phyloP scores from a whole-genome alignment of 202 grass and related monocot genomes.

The Miscanthus sacchariflorus region DNA sequence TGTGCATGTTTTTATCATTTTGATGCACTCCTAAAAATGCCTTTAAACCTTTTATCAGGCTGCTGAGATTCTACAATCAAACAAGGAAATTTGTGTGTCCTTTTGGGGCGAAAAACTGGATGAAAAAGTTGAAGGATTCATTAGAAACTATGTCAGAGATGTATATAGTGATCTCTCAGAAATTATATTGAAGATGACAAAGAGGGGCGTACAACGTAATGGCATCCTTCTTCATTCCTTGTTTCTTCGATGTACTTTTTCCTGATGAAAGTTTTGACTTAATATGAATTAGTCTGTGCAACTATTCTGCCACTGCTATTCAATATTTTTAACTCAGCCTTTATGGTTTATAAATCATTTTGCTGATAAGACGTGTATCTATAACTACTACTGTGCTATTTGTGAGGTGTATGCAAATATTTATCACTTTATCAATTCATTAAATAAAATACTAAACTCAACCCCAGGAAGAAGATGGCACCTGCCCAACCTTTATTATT shows the following conservation, averaged over 20 bases:
- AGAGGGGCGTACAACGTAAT: constrained; percentile 39
- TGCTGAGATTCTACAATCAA: constrained; percentile 65
- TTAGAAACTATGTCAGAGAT: constrained; percentile 63
- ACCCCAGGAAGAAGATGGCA: neutral
- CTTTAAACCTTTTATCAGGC: constrained; percentile 62
- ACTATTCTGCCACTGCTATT: neutral
- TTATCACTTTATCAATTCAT: constrained; percentile 1
- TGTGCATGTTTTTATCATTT: constrained; percentile 19
- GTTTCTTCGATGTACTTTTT: constrained; percentile 1
- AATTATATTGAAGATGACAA: constrained; percentile 32
- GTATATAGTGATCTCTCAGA: constrained; percentile 52
- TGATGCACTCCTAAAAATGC: constrained; percentile 27
- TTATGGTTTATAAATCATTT: neutral
- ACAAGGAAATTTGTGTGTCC: constrained; percentile 51
- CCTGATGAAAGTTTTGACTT: constrained; percentile 27
- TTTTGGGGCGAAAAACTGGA: constrained; percentile 70
- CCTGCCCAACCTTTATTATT: neutral
- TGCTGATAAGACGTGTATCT: neutral
- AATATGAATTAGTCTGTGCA: neutral
- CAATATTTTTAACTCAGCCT: neutral
- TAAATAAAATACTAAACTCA: constrained; percentile 4
- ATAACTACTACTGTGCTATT: neutral
- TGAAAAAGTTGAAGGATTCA: constrained; percentile 51
- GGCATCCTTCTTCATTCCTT: neutral
- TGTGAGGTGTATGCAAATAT: neutral